These are phyloP conservation scores for Rosa multiflora DNA, from an alignment of 306 rosid species.

Conservation along the genomic window DNA sequence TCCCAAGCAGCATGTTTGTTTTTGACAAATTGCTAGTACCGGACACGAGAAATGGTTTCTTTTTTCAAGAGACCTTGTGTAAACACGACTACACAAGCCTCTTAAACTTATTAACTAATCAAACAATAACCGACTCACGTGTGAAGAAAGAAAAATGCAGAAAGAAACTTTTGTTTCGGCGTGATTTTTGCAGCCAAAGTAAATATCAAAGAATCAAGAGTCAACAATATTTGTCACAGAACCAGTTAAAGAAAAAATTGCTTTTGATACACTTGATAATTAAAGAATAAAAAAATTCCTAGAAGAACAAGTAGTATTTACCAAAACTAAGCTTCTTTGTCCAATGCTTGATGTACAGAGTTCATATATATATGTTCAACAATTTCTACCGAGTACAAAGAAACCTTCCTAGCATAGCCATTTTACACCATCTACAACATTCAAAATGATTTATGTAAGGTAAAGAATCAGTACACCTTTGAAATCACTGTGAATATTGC, in stretches of 20 bases:
- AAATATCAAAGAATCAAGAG: not conserved
- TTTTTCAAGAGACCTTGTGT: not conserved
- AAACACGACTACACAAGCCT: not conserved
- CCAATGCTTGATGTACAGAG: conserved; percentile 20
- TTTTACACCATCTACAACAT: conserved; percentile 16
- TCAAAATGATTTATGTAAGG: conserved; percentile 6
- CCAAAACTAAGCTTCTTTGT: conserved; percentile 17
- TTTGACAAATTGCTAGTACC: not conserved
- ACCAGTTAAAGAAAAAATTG: not conserved
- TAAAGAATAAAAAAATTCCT: not conserved
- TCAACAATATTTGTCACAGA: not conserved
- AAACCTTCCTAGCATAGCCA: conserved; percentile 1
- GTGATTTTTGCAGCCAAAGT: not conserved
- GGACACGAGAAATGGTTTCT: not conserved
- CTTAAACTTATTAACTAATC: conserved; percentile 1
- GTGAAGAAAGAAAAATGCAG: conserved; percentile 4
- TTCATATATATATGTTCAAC: not conserved
- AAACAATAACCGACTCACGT: not conserved
- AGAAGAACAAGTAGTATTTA: conserved; percentile 5
- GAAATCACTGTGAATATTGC: conserved; percentile 28
- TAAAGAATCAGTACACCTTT: conserved; percentile 8
- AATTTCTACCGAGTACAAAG: conserved; percentile 22
- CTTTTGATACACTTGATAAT: not conserved
- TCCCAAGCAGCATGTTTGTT: not conserved
- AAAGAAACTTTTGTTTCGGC: not conserved